phyloP scores from a whole-genome alignment of 2,329 filamentous ascomycete species.

The Ophiocordyceps robertsii region DNA sequence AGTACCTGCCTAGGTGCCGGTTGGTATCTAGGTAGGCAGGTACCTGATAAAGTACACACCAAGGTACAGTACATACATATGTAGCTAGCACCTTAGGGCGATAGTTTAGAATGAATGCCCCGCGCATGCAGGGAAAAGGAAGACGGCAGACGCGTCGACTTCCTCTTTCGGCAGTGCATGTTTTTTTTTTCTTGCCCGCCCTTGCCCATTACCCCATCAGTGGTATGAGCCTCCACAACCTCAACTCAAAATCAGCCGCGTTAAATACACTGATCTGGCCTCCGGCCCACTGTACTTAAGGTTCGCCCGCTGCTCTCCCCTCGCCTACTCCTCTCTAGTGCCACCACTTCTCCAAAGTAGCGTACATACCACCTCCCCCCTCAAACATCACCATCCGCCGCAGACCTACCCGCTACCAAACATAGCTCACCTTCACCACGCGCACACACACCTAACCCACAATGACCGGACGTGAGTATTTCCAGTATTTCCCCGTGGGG shows the following conservation, averaged over 20 bases:
- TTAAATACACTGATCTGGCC: conserved; percentile 14
- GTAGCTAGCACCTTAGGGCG: too few species aligned
- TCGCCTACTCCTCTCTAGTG: conserved; percentile 1
- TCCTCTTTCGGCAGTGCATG: neutral
- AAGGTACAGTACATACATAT: too few species aligned
- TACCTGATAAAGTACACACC: too few species aligned
- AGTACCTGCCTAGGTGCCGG: too few species aligned
- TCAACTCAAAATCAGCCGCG: neutral
- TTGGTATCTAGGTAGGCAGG: too few species aligned
- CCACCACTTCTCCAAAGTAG: conserved; percentile 4
- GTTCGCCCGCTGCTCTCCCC: conserved; percentile 15
- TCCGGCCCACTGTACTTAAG: conserved; percentile 26
- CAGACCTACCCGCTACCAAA: neutral
- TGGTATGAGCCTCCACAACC: neutral
- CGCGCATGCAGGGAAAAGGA: neutral
- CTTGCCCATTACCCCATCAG: neutral
- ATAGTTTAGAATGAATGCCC: neutral
- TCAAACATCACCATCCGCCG: neutral
- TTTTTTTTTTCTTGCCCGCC: neutral
- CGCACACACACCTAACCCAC: conserved; percentile 24
- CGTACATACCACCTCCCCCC: conserved; percentile 2
- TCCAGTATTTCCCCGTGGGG: neutral
- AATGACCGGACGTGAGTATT: conserved; percentile 61
- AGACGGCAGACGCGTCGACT: neutral
- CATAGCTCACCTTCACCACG: neutral